Percentiles rank a stretch among this genome's conserved stretches.
Evolutionary conservation across 148 eudicot species (phyloP).

Genomic region (Nepenthes gracilis): DNA sequence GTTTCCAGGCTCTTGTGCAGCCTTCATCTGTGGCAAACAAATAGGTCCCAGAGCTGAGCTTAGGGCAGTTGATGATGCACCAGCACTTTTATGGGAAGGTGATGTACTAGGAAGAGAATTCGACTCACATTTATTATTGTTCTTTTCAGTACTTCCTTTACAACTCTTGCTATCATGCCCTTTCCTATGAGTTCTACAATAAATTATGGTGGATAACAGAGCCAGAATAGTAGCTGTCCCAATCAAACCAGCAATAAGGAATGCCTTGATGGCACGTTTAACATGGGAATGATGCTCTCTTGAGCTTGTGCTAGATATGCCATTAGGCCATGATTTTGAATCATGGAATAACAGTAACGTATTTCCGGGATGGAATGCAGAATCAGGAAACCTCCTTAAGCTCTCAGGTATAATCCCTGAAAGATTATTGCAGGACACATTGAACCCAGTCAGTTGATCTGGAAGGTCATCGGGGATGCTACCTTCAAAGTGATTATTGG

Average conservation of each 20-base stretch:
- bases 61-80: conserved; percentile 13
- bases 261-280: conserved; percentile 28
- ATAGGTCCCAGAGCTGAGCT: conserved; percentile 7
- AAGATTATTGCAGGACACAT: conserved; percentile 51
- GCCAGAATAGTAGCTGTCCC: conserved; percentile 24
- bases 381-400: conserved; percentile 39
- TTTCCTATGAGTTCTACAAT: conserved; percentile 24
- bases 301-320: conserved; percentile 11
- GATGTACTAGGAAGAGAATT: conserved; percentile 18
- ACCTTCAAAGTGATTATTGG: conserved; percentile 47
- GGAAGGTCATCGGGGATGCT: conserved; percentile 47
- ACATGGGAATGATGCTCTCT: conserved; percentile 18
- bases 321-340: conserved; percentile 17
- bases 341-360: conserved; percentile 23
- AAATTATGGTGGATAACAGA: conserved; percentile 24
- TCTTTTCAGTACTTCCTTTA: conserved; percentile 17
- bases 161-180: conserved; percentile 6
- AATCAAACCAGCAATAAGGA: conserved; percentile 39
- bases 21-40: conserved; percentile 11
- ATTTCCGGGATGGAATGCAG: conserved; percentile 67
- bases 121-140: conserved; percentile 18
- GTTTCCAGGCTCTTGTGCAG: conserved; percentile 7
- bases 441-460: conserved; percentile 25
- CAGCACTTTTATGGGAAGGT: conserved; percentile 13
- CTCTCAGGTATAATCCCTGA: conserved; percentile 58